Base-by-base conservation (phyloP, 805 yeast genomes). In the Kodamaea sagamina region DNA sequence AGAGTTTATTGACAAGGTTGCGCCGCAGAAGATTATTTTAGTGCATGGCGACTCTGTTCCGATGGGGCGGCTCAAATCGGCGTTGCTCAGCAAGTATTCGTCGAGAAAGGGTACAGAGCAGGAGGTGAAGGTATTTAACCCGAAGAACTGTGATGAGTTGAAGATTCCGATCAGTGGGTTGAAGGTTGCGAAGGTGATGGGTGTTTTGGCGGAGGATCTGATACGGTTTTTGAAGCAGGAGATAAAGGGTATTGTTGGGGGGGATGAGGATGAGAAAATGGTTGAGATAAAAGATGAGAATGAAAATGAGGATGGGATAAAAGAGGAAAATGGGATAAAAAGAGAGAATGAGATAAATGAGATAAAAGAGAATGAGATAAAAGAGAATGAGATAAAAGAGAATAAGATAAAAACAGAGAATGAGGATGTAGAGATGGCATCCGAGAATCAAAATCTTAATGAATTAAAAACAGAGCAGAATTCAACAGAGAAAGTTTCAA, bases 31-130 rank as follows among this genome's bases (percentile, higher is more conserved):
- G 42, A 86, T 93, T 47, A 89, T 92, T 46, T 74, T 93, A 42
- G 99, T 93, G 2, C 99, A 93, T 63, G 99, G 99, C 9, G 99
- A 93, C 58, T 82, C 93, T 2, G 89, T 88, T 55, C 97, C 96
- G n/a, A 93, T 93, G 98, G 99, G 98, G 44, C 81, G 99, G 60
- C 68, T 93, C 43, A 93, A 93, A 62, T 86, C 96, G 19, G 98
- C 99, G 0, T 71, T 93, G 29, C 67, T 90, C 49, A 87, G 96
- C 35, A 89, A 89, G 63, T 93, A 92, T 57, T 76, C 89, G 2
- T 78, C 81, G 39, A 72, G 86, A 41, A 89, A 84, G 59, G 89
- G 88, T 6, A 88, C 97, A 0, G 93, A 86, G 12, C 81, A 86
- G 38, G 98, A 93, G 60, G 90, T 90, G 8, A 86, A 82, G 53